Conservation (phyloP, 1,284 basidiomycete species). For the Ustilago vetiveriae region DNA sequence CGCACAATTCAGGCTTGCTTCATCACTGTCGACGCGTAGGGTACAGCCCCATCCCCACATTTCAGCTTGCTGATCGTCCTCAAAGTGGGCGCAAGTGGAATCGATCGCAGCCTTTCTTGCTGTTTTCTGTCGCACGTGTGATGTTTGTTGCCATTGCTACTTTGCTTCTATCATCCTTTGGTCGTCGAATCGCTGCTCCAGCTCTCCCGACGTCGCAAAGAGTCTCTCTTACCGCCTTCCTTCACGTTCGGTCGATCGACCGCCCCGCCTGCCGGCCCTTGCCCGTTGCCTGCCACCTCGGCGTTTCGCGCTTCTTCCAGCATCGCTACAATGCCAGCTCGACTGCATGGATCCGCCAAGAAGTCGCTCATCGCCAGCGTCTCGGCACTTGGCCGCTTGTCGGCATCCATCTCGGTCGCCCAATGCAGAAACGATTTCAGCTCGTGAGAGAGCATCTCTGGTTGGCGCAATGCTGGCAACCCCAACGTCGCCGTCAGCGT, state of each 20-base stretch:
- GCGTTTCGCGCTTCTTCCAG: conserved; percentile 32
- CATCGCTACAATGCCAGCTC: conserved; percentile 32
- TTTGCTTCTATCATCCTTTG: conserved; percentile 35
- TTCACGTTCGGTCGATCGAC: neutral
- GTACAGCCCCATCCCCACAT: no score
- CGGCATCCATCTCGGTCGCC: conserved; percentile 55
- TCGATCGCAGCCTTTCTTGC: no score
- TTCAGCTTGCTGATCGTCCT: no score
- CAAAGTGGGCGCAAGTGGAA: no score
- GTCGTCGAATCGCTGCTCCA: conserved; percentile 53
- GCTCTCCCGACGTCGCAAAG: conserved; percentile 24
- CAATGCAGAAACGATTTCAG: conserved; percentile 57
- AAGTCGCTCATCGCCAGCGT: conserved; percentile 53
- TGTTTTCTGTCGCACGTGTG: neutral
- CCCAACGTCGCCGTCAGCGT: conserved; percentile 56
- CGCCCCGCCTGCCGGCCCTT: conserved; percentile 5
- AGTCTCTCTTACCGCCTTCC: neutral
- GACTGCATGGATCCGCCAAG: conserved; percentile 41
- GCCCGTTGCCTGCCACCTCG: conserved; percentile 22
- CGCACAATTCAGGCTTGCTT: no score
- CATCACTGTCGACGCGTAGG: no score
- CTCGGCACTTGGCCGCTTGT: conserved; percentile 53
- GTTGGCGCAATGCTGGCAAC: conserved; percentile 41
- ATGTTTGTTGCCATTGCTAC: no score
- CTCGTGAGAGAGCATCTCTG: conserved; percentile 39